Percentiles rank a stretch among this genome's conserved stretches.
These are phyloP conservation scores for Wallacemonas rigidus DNA, from an alignment of 208 protist genomes.

Conservation along the genomic window DNA sequence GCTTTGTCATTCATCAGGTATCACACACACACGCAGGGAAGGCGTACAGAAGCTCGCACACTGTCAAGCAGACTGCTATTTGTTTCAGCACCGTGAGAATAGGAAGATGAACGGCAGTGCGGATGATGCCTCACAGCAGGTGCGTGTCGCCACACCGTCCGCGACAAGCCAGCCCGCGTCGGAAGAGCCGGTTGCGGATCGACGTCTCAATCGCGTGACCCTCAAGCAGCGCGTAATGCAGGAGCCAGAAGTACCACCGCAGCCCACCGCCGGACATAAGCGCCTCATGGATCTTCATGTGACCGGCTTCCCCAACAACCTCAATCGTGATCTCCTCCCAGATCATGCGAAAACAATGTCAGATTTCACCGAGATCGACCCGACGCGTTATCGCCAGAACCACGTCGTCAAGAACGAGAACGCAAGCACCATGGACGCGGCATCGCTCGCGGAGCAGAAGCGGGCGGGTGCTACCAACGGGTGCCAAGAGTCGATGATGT, in stretches of 20 bases:
- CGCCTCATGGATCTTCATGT: conserved; percentile 73
- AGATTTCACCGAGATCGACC: conserved; percentile 52
- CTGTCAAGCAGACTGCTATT: too few species aligned
- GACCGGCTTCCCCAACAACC: conserved; percentile 61
- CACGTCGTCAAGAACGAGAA: conserved; percentile 49
- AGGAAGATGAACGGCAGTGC: not conserved
- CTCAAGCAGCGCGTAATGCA: conserved; percentile 18
- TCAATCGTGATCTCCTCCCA: conserved; percentile 65
- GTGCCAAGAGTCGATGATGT: conserved; percentile 42
- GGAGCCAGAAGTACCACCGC: conserved; percentile 9
- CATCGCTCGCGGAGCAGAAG: conserved; percentile 19
- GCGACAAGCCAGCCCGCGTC: not conserved
- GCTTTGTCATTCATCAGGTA: too few species aligned
- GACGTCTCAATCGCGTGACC: conserved; percentile 5
- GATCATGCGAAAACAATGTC: conserved; percentile 25
- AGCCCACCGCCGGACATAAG: conserved; percentile 35
- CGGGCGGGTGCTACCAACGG: conserved; percentile 7
- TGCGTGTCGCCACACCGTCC: not conserved
- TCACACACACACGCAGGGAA: too few species aligned
- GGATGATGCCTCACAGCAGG: not conserved
- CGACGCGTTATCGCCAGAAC: conserved; percentile 44
- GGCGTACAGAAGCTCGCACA: too few species aligned
- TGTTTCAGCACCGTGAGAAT: not conserved
- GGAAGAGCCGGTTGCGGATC: not conserved
- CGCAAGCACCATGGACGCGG: conserved; percentile 22